phyloP scores from a whole-genome alignment of 2,329 filamentous ascomycete genomes.

The Septoria petroselini region DNA sequence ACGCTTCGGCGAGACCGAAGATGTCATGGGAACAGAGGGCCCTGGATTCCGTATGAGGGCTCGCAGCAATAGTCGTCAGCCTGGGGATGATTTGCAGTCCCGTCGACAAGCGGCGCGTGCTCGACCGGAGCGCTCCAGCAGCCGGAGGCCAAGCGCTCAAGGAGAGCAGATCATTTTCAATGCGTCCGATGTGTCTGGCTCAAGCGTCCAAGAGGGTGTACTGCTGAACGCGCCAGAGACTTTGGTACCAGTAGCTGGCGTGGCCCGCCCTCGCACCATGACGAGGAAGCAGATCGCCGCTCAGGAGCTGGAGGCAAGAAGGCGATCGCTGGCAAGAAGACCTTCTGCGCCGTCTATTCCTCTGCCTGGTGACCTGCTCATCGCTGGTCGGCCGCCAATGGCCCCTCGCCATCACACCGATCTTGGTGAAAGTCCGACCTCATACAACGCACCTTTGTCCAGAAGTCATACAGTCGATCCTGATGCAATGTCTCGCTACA shows the following conservation, averaged over 20 bases:
- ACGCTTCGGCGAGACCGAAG: slow-evolving; percentile 53
- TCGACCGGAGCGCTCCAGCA: slow-evolving; percentile 22
- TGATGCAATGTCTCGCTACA: slow-evolving; percentile 43
- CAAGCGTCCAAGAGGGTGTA: slow-evolving; percentile 6
- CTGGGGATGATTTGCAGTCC: slow-evolving; percentile 37
- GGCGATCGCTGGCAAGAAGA: slow-evolving; percentile 75
- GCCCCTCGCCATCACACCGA: slow-evolving; percentile 39
- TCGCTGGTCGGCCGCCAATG: slow-evolving; percentile 39
- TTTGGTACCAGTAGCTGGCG: slow-evolving; percentile 11
- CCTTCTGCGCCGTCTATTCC: slow-evolving; percentile 78
- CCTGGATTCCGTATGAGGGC: slow-evolving; percentile 49
- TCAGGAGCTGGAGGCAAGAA: slow-evolving; percentile 81
- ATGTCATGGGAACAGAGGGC: slow-evolving; percentile 51
- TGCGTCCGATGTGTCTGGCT: slow-evolving; percentile 5
- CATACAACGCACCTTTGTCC: slow-evolving; percentile 41
- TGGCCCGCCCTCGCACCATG: slow-evolving; percentile 26
- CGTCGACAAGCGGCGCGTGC: slow-evolving; percentile 34
- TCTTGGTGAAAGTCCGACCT: slow-evolving; percentile 46
- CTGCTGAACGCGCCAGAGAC: slow-evolving; percentile 18
- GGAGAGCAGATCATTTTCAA: slow-evolving; percentile 10
- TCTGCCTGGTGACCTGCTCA: slow-evolving; percentile 60
- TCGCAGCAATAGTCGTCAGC: slow-evolving; percentile 49
- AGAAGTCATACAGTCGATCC: slow-evolving; percentile 67
- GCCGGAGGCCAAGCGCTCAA: slow-evolving; percentile 21
- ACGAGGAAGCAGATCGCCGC: slow-evolving; percentile 53